A percentile compares a stretch with the other conserved stretches of the same genome.
Conservation (phyloP, 495 filamentous ascomycete genomes). For the Penicillium goetzii region DNA sequence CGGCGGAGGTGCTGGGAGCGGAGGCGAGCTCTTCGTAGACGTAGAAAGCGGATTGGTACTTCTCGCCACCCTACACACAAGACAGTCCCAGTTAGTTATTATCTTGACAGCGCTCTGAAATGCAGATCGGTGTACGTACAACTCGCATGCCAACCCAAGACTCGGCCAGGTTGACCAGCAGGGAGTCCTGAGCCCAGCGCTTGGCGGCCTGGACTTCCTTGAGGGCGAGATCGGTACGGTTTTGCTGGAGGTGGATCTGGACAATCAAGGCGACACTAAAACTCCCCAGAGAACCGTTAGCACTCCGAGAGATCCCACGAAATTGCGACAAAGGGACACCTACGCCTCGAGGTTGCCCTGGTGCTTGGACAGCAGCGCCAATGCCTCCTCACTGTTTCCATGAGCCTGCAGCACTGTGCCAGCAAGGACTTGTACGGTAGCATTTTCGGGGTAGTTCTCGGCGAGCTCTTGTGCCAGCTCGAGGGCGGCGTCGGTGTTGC, state of each 20-base stretch:
- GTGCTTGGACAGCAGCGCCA: slow-evolving; percentile 77
- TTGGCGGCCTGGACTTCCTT: slow-evolving; percentile 90
- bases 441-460: slow-evolving; percentile 67
- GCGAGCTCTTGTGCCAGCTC: slow-evolving; percentile 67
- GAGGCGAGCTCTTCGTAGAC: slow-evolving; percentile 97
- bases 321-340: slow-evolving; percentile 36
- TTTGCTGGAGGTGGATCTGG: slow-evolving; percentile 90
- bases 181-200: slow-evolving; percentile 93
- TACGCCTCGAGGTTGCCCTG: slow-evolving; percentile 84
- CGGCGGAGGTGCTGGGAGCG: slow-evolving; percentile 68
- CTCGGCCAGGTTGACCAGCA: slow-evolving; percentile 93
- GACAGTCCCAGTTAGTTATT: slow-evolving; percentile 9
- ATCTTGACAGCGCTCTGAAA: not conserved
- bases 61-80: slow-evolving; percentile 76
- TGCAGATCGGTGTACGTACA: slow-evolving; percentile 54
- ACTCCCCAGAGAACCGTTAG: slow-evolving; percentile 12
- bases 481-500: slow-evolving; percentile 63
- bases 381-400: slow-evolving; percentile 80
- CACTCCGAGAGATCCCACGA: not conserved
- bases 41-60: slow-evolving; percentile 97
- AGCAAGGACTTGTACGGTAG: slow-evolving; percentile 76
- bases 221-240: slow-evolving; percentile 83
- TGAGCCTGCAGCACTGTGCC: slow-evolving; percentile 77
- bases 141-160: slow-evolving; percentile 90
- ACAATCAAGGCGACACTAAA: slow-evolving; percentile 71